Evolutionary conservation across 352 stramenopile species (phyloP), one percentile per base, ranked within the genome.

Genomic region (Thraustochytrium sp.): DNA sequence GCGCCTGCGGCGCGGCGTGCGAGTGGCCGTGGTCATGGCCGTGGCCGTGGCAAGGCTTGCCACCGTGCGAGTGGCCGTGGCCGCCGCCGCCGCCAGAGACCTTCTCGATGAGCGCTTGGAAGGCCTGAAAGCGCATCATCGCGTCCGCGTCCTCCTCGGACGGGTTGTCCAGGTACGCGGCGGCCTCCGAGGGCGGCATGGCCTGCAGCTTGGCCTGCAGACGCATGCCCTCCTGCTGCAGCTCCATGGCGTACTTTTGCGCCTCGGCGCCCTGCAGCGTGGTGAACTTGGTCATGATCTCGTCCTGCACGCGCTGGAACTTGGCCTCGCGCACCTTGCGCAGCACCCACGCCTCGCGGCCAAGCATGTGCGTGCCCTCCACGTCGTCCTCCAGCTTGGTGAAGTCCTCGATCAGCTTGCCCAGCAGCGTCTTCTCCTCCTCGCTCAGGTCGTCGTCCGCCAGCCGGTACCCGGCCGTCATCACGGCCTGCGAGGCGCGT

Each of bases 71-170:
- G 44, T 80, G 68, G 18, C 68, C 68, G 40, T 80, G 68, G 3
- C 46, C 37, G 31, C 68, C 53, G 5, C 21, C 5, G 36, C 54
- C 54, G 26, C 53, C 68, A 8, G 48, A 46, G 11, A 80, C 4
- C 11, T 46, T 64, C 68, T 46, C 31, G 8, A 55, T 13, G n/a
- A 80, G 68, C 34, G 26, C n/a, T 44, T 80, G 68, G 23, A 80
- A 65, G 37, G 48, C 48, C 68, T 80, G 68, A 31, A 80, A 65
- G 34, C 53, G 34, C 68, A 80, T 80, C 46, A 80, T 80, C 21
- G 21, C 26, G 13, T 44, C 53, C 23, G 21, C 37, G 48, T 80
- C 68, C 48, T 80, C 68, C 34, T 55, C 31, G 21, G 68, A 63
- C 18, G 68, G 68, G 48, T 80, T 64, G 3, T 75, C 62, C 9